Evolutionary conservation across 2,329 filamentous ascomycete species (phyloP), one percentile per base, ranked within the genome.

Genomic region (Cordyceps fumosorosea): DNA sequence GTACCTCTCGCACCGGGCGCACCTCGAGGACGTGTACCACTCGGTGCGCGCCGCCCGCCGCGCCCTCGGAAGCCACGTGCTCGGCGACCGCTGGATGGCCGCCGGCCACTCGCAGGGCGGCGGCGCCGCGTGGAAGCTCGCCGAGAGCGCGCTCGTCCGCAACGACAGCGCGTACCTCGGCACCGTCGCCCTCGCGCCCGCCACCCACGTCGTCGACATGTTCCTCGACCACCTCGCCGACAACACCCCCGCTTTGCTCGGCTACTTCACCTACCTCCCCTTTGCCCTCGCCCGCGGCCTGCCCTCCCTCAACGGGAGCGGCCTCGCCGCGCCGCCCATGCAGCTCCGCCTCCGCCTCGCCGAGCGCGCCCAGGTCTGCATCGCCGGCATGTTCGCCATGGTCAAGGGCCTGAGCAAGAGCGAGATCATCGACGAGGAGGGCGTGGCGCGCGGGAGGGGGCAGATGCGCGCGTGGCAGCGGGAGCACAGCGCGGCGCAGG

Each of bases 71-170:
- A 7, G 2, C 20, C 51, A 29, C 29, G 29, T 29, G 50, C 14
- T 44, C 65, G 42, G 48, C 65, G 18, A 44, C 10, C 56, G 64
- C 22, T 66, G 64, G 65, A 51, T 65, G 26, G 40, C 29, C 40
- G 53, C 64, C 24, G 66, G 66, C 0, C 66, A 67, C 51, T 67
- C 65, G 6, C 65, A 67, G 40, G 66, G 66, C 52, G 66, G 64
- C 37, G 66, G 65, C 26, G 62, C 65, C 11, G 65, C 59, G 22
- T 67, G 66, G 66, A 66, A 66, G 50, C 64, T 67, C 12, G 63
- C 64, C 22, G 64, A 65, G 62, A 64, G 64, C 59, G 20, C 53
- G 2, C 18, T 50, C 14, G 64, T 65, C 1, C 11, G 16, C 5
- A 47, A 62, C 16, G 62, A 62, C 29, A 34, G n/a, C 1, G 24